Base-by-base conservation (phyloP, 192 early-diverging fungal species). In the Rhizoclosmatium sp. region DNA sequence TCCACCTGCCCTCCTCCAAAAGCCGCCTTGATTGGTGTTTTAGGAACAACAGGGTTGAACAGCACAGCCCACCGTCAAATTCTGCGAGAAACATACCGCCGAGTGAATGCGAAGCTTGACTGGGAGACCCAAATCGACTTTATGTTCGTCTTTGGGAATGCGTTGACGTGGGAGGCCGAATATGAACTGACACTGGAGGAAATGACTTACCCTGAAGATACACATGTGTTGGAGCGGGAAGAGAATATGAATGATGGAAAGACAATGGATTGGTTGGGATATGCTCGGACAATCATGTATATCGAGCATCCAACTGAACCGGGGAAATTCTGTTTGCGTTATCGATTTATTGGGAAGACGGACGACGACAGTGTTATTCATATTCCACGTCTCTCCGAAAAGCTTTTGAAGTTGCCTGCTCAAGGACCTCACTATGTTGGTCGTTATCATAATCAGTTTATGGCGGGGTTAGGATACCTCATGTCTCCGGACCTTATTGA, bases 341-440 rank as follows among this genome's bases (percentile, higher is more conserved):
- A 72, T 40, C 12, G 4, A 40, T 72, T 31, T 59, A 41, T 72
- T 39, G 70, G 70, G 10, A 72, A 72, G 40, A 41, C 49, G 12
- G 70, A 72, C 41, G 70, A 72, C 41, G 70, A 72, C 40, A 31
- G 49, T n/a, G 54, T 72, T 4, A 58, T 72, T 39, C 70, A 72
- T 41, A 58, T 72, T n/a, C 70, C 70, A 41, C 47, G 70, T 16
- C 51, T 72, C 16, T 51, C 47, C 4, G 4, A 10, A 59, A 14
- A 58, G 10, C 19, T 56, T 9, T n/a, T 56, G 10, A n/a, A 56
- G 19, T 56, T 56, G 54, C 10, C 9, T 14, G 54, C 54, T 9
- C 54, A 56, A 9, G 54, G 19, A 9, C 10, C 54, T 9, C 54
- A 56, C 54, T 56, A 56, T 56, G 19, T 56, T 56, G 54, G 54